A percentile compares a stretch with the other conserved stretches of the same genome.
phyloP scores from a whole-genome alignment of 2,329 filamentous ascomycete genomes.

The Zarea fungicola region DNA sequence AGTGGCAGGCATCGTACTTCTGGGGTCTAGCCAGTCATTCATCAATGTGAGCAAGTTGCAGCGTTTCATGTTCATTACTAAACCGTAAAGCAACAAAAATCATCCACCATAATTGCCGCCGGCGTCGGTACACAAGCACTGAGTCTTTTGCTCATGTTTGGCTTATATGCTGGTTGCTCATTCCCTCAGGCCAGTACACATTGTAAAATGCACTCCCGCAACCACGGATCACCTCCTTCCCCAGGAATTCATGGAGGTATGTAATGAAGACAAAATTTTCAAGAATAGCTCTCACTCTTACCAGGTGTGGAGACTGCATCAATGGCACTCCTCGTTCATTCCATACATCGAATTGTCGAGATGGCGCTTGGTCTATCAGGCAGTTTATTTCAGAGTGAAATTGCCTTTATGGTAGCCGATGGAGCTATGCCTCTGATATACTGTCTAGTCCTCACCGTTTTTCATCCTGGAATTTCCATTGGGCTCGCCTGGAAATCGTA shows the following conservation, averaged over 20 bases:
- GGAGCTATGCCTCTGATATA: neutral
- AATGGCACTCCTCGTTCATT: neutral
- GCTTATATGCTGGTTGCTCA: neutral
- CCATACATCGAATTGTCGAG: conserved; percentile 7
- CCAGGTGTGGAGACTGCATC: neutral
- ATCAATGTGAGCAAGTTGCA: neutral
- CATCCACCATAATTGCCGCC: neutral
- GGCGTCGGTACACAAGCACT: conserved; percentile 1
- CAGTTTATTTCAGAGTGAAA: conserved; percentile 1
- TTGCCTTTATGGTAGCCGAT: conserved; percentile 1
- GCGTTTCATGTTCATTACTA: neutral
- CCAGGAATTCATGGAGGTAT: too few relatives aligned
- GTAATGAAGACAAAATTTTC: neutral
- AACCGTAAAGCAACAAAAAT: neutral
- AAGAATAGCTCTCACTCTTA: neutral
- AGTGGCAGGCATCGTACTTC: neutral
- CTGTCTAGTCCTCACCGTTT: neutral
- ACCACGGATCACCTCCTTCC: too few relatives aligned
- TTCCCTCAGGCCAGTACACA: neutral
- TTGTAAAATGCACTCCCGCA: too few relatives aligned
- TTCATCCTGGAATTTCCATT: neutral
- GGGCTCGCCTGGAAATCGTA: too few relatives aligned
- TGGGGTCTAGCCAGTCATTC: neutral
- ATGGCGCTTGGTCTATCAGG: neutral
- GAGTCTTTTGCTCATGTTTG: neutral